Evolutionary conservation across 164 flowering plant genomes (phyloP).

Genomic region (Magnolia sinica): DNA sequence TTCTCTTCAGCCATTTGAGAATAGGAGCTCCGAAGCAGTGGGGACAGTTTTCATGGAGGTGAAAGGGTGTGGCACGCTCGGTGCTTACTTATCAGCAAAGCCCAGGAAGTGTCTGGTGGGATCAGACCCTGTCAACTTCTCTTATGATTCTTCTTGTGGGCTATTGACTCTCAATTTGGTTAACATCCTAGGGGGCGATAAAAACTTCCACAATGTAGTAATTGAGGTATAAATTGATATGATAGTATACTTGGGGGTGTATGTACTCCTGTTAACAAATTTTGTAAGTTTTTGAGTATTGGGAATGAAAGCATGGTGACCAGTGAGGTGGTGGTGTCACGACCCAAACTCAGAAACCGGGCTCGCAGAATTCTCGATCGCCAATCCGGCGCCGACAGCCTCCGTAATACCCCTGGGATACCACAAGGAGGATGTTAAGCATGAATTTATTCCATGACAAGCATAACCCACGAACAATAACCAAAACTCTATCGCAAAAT

Average conservation of each 20-base stretch:
- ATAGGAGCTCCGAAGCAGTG: slow-evolving; percentile 11
- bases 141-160: slow-evolving; percentile 51
- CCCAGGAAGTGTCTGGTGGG: slow-evolving; percentile 62
- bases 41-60: slow-evolving; percentile 38
- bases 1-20: slow-evolving; percentile 14
- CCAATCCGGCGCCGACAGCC: too few relatives aligned
- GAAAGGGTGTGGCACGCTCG: slow-evolving; percentile 82
- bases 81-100: slow-evolving; percentile 62
- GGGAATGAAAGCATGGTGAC: too few relatives aligned
- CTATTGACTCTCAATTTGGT: slow-evolving; percentile 46
- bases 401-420: too few relatives aligned
- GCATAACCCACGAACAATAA: too few relatives aligned
- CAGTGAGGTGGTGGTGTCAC: too few relatives aligned
- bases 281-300: too few relatives aligned
- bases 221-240: slow-evolving; percentile 41
- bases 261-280: not conserved
- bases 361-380: too few relatives aligned
- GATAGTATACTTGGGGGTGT: not conserved
- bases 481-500: too few relatives aligned
- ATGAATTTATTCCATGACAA: too few relatives aligned
- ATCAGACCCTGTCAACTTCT: slow-evolving; percentile 37
- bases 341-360: too few relatives aligned
- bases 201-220: slow-evolving; percentile 40
- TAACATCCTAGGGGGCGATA: slow-evolving; percentile 45
- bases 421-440: too few relatives aligned